Percentiles rank a stretch among this genome's conserved stretches.
Conservation (phyloP, 768 basidiomycete species). For the Russula dissimulans region DNA sequence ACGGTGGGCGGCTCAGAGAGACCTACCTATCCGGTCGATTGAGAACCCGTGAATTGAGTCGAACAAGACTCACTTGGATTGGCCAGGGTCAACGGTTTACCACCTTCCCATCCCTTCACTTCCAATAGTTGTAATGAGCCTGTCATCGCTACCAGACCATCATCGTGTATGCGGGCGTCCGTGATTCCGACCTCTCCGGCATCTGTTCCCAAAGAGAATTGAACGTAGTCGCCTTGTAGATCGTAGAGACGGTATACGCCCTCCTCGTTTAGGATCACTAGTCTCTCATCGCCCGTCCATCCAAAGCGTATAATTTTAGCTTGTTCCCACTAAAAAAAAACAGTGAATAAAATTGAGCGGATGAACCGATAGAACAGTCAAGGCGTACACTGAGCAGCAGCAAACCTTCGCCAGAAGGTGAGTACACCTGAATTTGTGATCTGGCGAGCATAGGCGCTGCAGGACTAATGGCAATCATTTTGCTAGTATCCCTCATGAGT, state of each 20-base stretch:
- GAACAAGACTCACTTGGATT: conserved; percentile 52
- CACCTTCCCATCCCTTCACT: conserved; percentile 83
- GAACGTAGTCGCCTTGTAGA: conserved; percentile 75
- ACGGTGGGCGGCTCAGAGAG: conserved; percentile 71
- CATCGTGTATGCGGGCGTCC: conserved; percentile 79
- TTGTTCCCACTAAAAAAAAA: conserved; percentile 75
- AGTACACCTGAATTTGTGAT: conserved; percentile 81
- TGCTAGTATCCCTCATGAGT: conserved; percentile 76
- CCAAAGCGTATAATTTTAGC: conserved; percentile 73
- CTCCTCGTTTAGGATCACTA: conserved; percentile 85
- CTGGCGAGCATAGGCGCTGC: conserved; percentile 50
- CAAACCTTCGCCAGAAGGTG: conserved; percentile 70
- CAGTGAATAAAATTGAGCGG: conserved; percentile 7
- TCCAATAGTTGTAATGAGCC: conserved; percentile 70
- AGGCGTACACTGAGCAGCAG: conserved; percentile 64
- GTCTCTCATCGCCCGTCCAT: conserved; percentile 73
- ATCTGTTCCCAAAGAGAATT: conserved; percentile 76
- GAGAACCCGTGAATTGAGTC: background rate
- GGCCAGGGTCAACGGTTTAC: conserved; percentile 60
- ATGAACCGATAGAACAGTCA: conserved; percentile 4
- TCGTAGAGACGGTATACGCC: conserved; percentile 88
- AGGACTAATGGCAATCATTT: conserved; percentile 63
- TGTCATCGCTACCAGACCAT: conserved; percentile 79
- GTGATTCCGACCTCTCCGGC: conserved; percentile 75
- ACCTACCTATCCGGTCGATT: conserved; percentile 32